Percentiles rank a stretch among this genome's conserved stretches.
phyloP scores from a whole-genome alignment of 106 monocot genomes.

The Apostasia ramifera region DNA sequence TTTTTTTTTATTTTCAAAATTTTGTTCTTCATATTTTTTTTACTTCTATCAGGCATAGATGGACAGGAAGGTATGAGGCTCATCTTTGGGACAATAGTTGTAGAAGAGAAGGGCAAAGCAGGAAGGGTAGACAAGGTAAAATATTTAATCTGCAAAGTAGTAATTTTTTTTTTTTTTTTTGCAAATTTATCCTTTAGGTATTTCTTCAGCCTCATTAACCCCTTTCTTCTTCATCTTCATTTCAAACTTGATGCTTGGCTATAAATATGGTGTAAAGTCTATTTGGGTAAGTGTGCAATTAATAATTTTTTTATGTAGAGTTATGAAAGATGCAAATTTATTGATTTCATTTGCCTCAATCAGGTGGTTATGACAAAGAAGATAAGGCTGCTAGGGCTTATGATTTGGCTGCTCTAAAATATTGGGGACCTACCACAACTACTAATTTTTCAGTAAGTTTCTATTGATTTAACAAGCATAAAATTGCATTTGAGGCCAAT shows the following conservation, averaged over 20 bases:
- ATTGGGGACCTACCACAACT: slow-evolving; percentile 90
- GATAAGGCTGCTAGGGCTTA: slow-evolving; percentile 92
- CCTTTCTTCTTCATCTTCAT: background rate
- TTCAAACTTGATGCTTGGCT: background rate
- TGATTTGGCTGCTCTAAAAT: slow-evolving; percentile 94
- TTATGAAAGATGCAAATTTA: background rate
- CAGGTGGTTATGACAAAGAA: slow-evolving; percentile 91
- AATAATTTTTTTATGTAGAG: background rate
- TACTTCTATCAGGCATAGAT: slow-evolving; percentile 25
- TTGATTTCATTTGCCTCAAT: no score
- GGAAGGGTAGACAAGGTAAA: slow-evolving; percentile 50
- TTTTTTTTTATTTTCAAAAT: background rate
- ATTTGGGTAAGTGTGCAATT: slow-evolving; percentile 23
- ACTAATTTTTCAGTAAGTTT: slow-evolving; percentile 84
- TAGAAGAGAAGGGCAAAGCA: slow-evolving; percentile 34
- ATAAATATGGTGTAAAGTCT: slow-evolving; percentile 20
- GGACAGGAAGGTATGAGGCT: slow-evolving; percentile 47
- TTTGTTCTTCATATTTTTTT: no score
- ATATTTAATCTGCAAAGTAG: background rate
- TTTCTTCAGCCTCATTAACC: background rate
- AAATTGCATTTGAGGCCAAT: no score
- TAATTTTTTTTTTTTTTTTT: background rate
- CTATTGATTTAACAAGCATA: no score
- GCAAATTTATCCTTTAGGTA: background rate
- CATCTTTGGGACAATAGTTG: slow-evolving; percentile 57